Conservation (phyloP, 106 monocot genomes). For the Apostasia shenzhenica region DNA sequence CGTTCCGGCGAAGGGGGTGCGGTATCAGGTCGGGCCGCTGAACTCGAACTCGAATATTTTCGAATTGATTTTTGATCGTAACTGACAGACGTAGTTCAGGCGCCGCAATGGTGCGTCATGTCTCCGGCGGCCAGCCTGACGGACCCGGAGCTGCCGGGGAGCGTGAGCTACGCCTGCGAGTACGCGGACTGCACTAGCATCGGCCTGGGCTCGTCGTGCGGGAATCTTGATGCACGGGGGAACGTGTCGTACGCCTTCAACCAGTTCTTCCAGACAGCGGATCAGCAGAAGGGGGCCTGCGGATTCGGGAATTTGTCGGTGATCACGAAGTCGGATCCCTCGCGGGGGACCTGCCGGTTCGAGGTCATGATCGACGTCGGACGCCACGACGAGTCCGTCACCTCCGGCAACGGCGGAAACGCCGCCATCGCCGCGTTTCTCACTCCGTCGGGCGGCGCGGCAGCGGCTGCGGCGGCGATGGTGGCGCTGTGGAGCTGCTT, state of each 20-base stretch:
- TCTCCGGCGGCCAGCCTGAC: constrained; percentile 33
- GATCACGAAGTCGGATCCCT: constrained; percentile 59
- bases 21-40: not conserved
- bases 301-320: constrained; percentile 38
- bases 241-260: constrained; percentile 82
- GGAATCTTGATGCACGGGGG: constrained; percentile 37
- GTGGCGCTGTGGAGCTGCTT: not conserved
- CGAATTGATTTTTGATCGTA: not conserved
- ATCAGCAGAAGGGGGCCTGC: constrained; percentile 68
- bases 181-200: constrained; percentile 84
- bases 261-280: constrained; percentile 57
- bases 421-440: not conserved
- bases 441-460: no score
- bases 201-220: constrained; percentile 56
- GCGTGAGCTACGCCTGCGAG: constrained; percentile 54
- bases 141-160: constrained; percentile 30
- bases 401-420: not conserved
- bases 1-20: constrained; percentile 46
- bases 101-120: constrained; percentile 68
- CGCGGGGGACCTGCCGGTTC: constrained; percentile 48
- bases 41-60: not conserved
- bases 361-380: constrained; percentile 74
- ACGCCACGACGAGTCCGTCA: constrained; percentile 21
- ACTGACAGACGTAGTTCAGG: constrained; percentile 26
- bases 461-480: not conserved